These are phyloP conservation scores for Talaromyces sp. DNA, from an alignment of 2,329 filamentous ascomycete species.

Conservation along the genomic window DNA sequence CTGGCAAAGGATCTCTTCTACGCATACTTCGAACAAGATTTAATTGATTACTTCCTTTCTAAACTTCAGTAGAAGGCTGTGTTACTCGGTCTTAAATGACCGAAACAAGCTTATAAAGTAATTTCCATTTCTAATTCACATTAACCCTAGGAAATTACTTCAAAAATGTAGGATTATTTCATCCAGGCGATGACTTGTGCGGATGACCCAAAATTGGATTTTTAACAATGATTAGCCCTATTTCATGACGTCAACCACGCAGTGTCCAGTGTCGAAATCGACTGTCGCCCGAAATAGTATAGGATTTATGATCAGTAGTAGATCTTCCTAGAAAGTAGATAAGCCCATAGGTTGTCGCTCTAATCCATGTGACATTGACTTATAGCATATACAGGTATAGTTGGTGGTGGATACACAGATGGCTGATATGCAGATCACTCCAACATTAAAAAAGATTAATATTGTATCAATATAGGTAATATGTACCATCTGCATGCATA, in stretches of 20 bases:
- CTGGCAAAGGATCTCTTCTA: not conserved
- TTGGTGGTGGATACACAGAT: not conserved
- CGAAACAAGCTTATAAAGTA: not conserved
- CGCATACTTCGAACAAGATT: not conserved
- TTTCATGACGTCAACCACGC: not conserved
- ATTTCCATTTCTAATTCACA: too few relatives aligned
- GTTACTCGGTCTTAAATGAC: not conserved
- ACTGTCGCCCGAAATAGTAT: not conserved
- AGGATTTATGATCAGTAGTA: not conserved
- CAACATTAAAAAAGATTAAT: not conserved
- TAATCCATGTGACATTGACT: not conserved
- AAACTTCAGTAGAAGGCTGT: not conserved
- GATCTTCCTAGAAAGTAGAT: not conserved
- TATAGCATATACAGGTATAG: not conserved
- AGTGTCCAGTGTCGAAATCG: not conserved
- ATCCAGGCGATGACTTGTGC: not conserved
- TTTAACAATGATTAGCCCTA: not conserved
- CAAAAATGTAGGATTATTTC: not conserved
- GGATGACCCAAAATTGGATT: not conserved
- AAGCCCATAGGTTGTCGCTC: not conserved
- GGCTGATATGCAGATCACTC: not conserved
- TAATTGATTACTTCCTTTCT: not conserved
- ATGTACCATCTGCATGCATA: not conserved
- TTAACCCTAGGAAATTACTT: not conserved
- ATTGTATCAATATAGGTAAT: not conserved